These are phyloP conservation scores for Venturia nashicola DNA, from an alignment of 2,329 filamentous ascomycete genomes.

Conservation along the genomic window DNA sequence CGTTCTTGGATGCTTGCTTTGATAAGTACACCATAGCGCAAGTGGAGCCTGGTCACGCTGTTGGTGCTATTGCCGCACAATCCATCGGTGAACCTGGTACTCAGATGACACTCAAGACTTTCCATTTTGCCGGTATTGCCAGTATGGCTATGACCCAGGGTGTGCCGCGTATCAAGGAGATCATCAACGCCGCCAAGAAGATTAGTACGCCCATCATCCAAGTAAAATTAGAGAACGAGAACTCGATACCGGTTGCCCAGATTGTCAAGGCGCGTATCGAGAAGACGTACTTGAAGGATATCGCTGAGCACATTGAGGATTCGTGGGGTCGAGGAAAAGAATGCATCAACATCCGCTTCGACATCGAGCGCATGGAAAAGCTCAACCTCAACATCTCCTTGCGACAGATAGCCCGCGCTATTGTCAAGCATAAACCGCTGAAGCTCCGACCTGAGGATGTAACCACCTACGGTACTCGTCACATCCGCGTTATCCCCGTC, in stretches of 20 bases:
- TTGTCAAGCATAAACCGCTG: slow-evolving; percentile 70
- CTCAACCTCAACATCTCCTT: slow-evolving; percentile 71
- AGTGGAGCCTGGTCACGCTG: slow-evolving; percentile 88
- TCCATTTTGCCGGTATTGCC: slow-evolving; percentile 99
- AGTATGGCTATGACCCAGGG: slow-evolving; percentile 99
- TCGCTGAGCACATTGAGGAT: slow-evolving; percentile 71
- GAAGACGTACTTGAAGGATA: slow-evolving; percentile 81
- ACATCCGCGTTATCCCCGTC: slow-evolving; percentile 62
- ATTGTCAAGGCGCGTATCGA: slow-evolving; percentile 90
- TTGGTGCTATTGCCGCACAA: slow-evolving; percentile 91
- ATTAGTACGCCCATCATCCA: slow-evolving; percentile 93
- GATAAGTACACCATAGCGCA: slow-evolving; percentile 84
- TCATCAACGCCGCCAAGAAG: slow-evolving; percentile 91
- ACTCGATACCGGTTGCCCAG: slow-evolving; percentile 65
- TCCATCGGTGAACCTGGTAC: slow-evolving; percentile 97
- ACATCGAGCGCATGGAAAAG: slow-evolving; percentile 63
- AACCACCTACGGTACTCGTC: slow-evolving; percentile 23
- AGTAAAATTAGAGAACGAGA: slow-evolving; percentile 68
- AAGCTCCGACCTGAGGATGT: slow-evolving; percentile 58
- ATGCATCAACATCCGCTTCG: slow-evolving; percentile 70
- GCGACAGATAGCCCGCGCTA: slow-evolving; percentile 61
- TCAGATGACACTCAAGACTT: slow-evolving; percentile 98
- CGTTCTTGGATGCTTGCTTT: slow-evolving; percentile 72
- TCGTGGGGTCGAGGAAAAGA: slow-evolving; percentile 69
- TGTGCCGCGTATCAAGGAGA: slow-evolving; percentile 99